Percentiles rank a stretch among this genome's conserved stretches.
phyloP scores from a whole-genome alignment of 2,329 filamentous ascomycete genomes.

The Penicillium hordei region DNA sequence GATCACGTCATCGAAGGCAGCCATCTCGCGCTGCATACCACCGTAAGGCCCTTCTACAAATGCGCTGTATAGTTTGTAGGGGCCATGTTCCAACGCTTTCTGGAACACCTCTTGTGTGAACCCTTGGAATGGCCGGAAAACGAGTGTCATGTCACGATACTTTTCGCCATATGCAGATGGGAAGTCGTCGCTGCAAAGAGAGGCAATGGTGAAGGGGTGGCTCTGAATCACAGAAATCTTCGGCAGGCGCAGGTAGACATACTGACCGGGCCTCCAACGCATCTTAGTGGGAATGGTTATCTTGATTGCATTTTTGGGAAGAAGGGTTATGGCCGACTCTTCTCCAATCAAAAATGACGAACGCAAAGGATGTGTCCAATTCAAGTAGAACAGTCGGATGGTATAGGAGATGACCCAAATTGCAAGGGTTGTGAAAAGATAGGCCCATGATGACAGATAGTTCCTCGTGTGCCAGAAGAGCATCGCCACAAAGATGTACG shows the following conservation, averaged over 20 bases:
- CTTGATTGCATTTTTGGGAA: constrained; percentile 93
- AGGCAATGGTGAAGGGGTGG: constrained; percentile 93
- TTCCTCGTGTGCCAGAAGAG: constrained; percentile 97
- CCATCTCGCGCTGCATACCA: constrained; percentile 84
- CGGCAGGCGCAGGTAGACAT: constrained; percentile 91
- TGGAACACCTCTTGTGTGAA: constrained; percentile 86
- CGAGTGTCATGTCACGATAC: constrained; percentile 83
- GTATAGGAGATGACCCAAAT: constrained; percentile 77
- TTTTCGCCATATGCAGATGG: constrained; percentile 86
- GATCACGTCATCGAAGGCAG: constrained; percentile 90
- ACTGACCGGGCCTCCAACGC: constrained; percentile 90
- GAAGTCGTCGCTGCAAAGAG: constrained; percentile 88
- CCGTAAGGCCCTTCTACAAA: constrained; percentile 95
- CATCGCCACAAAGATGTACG: constrained; percentile 75
- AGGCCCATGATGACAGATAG: constrained; percentile 84
- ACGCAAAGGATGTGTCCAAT: constrained; percentile 81
- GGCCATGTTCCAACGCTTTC: constrained; percentile 78
- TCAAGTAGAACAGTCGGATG: constrained; percentile 77
- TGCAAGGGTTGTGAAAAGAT: constrained; percentile 75
- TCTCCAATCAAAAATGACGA: constrained; percentile 80
- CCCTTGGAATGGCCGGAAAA: constrained; percentile 87
- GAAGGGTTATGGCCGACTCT: constrained; percentile 82
- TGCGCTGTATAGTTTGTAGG: constrained; percentile 86
- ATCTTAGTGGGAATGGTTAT: constrained; percentile 91
- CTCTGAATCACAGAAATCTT: constrained; percentile 88